Percentiles rank a stretch among this genome's conserved stretches.
phyloP scores from a whole-genome alignment of 140 eudicot genomes.

The Cichorium intybus region DNA sequence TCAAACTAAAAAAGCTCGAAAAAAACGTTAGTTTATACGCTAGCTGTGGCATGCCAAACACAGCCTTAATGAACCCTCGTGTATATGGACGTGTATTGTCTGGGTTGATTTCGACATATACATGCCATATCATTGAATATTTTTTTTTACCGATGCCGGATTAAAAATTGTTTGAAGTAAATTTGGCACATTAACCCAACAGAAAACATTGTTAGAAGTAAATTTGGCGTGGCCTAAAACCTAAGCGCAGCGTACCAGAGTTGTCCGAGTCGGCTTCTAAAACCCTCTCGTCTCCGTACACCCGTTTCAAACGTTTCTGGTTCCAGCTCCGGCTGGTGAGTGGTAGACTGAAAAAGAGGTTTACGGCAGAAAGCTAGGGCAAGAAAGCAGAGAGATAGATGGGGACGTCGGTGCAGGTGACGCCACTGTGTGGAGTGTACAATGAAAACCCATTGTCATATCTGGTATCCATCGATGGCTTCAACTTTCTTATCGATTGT shows the following conservation, averaged over 20 bases:
- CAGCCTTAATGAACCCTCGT: too few species aligned
- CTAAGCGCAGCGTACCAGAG: neutral
- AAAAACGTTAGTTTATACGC: too few species aligned
- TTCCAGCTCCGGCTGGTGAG: slow-evolving; percentile 10
- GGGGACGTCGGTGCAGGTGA: slow-evolving; percentile 98
- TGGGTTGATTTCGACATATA: too few species aligned
- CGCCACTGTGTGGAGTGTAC: slow-evolving; percentile 84
- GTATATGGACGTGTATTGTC: too few species aligned
- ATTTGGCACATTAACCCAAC: too few species aligned
- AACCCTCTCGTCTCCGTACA: slow-evolving; percentile 3
- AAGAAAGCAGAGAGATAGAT: slow-evolving; percentile 22
- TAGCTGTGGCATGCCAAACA: too few species aligned
- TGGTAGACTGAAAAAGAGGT: slow-evolving; percentile 2
- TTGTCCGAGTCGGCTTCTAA: neutral
- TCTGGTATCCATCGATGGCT: slow-evolving; percentile 79
- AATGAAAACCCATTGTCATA: slow-evolving; percentile 89
- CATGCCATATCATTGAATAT: too few species aligned
- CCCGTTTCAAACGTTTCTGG: neutral
- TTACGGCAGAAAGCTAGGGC: neutral
- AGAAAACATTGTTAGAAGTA: neutral
- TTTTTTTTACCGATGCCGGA: too few species aligned
- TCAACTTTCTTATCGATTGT: slow-evolving; percentile 84
- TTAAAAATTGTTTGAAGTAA: too few species aligned
- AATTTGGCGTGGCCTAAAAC: neutral
- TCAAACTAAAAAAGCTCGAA: too few species aligned